Percentiles rank a stretch among this genome's conserved stretches.
These are phyloP conservation scores for Colletotrichum graminicola DNA, from an alignment of 2,329 filamentous ascomycete species.

Conservation along the genomic window DNA sequence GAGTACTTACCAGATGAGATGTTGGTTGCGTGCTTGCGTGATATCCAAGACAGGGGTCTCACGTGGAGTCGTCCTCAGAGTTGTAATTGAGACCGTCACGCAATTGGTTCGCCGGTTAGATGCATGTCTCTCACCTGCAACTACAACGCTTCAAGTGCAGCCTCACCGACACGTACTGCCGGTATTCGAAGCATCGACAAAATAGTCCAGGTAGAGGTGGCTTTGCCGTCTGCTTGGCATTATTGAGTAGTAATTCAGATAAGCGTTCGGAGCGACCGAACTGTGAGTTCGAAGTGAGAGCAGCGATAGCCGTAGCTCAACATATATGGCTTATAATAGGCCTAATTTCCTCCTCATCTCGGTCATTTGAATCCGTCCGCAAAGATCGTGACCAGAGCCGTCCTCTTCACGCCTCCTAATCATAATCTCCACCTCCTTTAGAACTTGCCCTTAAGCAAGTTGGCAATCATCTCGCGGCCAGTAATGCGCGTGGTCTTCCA, in stretches of 20 bases:
- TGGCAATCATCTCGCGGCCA: conserved; percentile 79
- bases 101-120: conserved; percentile 23
- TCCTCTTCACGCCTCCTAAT: background rate
- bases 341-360: conserved; percentile 3
- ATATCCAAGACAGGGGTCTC: conserved; percentile 7
- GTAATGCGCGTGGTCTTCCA: conserved; percentile 84
- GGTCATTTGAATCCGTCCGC: background rate
- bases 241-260: conserved; percentile 29
- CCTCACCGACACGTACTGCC: too few species aligned
- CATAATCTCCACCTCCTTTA: conserved; percentile 54
- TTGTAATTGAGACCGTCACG: background rate
- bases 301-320: background rate
- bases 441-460: conserved; percentile 79
- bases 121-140: conserved; percentile 35
- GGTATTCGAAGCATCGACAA: background rate
- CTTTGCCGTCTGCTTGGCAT: conserved; percentile 9
- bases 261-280: conserved; percentile 5
- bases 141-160: background rate
- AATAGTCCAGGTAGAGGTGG: background rate
- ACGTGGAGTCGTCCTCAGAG: background rate
- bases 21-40: background rate
- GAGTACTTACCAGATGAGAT: background rate
- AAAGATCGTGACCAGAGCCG: background rate
- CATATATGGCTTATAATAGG: background rate
- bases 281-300: conserved; percentile 8